A percentile compares a stretch with the other conserved stretches of the same genome.
phyloP scores from a whole-genome alignment of 2,329 filamentous ascomycete species.

The Fusarium avenaceum region DNA sequence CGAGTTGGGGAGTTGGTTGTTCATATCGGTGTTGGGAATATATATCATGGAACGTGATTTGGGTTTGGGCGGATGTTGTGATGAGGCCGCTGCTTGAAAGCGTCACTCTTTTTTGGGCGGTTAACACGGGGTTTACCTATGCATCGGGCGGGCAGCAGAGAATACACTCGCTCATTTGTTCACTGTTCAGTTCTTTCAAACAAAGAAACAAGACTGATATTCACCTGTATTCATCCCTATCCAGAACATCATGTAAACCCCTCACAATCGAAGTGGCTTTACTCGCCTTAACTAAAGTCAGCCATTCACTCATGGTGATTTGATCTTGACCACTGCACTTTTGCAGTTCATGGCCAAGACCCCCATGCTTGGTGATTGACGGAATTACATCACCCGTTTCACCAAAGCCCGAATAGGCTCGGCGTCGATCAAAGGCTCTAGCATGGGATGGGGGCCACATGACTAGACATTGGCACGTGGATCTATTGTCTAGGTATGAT shows the following conservation, averaged over 20 bases:
- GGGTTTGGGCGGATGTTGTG: conserved; percentile 26
- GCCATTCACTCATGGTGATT: not conserved
- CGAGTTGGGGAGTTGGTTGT: conserved; percentile 16
- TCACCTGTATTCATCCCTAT: not conserved
- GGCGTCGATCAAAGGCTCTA: conserved; percentile 37
- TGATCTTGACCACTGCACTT: not conserved
- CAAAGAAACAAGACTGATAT: conserved; percentile 17
- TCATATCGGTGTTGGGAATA: conserved; percentile 28
- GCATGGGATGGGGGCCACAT: conserved; percentile 38
- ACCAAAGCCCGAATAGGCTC: conserved; percentile 37
- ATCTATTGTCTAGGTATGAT: conserved; percentile 14
- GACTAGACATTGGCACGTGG: conserved; percentile 39
- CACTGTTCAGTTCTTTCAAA: conserved; percentile 9
- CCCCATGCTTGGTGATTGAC: conserved; percentile 21
- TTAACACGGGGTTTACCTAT: not conserved
- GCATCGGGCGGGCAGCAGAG: conserved; percentile 9
- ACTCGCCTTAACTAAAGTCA: not conserved
- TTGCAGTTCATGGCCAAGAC: conserved; percentile 6
- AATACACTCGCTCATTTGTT: conserved; percentile 28
- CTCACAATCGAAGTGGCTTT: not conserved
- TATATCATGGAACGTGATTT: conserved; percentile 16
- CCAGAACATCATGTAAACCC: not conserved
- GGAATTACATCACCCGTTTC: conserved; percentile 41
- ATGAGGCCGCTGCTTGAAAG: conserved; percentile 30
- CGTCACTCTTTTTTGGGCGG: conserved; percentile 38